Evolutionary conservation across 108 stramenopile species (phyloP), one percentile per base, ranked within the genome.

Genomic region (Mayamaea pseudoterrestris): DNA sequence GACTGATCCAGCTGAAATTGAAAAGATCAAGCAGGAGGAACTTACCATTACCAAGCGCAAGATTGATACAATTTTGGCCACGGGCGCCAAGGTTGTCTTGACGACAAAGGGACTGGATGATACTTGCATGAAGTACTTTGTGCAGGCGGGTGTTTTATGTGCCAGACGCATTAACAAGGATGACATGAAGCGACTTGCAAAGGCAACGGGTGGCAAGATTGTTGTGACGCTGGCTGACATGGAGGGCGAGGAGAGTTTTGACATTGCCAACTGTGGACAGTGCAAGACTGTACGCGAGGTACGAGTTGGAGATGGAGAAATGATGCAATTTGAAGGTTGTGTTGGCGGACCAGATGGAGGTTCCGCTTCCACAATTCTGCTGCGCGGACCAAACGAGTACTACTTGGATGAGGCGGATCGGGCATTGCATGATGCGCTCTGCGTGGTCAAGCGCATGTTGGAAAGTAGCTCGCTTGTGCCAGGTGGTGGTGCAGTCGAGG

Each of bases 71-170:
- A 97, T 99, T 57, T 60, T 99, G 27, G 67, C 90, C 35, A 69
- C 94, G 12, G 99, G 99, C 18, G 99, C 97, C 43, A 93, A 78
- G 42, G 97, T 99, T 21, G 82, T 99, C 12, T 66, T 99, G 35
- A 97, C 96, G 5, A 95, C 99, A 53, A 98, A 98, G 73, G 99
- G 96, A 41, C 94, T 99, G 48, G 99, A 99, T 56, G 99, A 99
- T 63, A 59, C 94, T 34, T 97, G 96, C 59, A 87, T 98, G 73
- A 99, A 99, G 66, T 99, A 99, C 73, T 98, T 99, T 75, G 97
- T 99, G 8, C 95, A 99, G 63, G 99, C 99, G 8, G 97, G 97
- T 12, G 81, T 77, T 37, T 77, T 95, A 23, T 95, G 93, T 32
- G 91, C 90, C 14, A 77, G 98, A 44, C 86, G 99, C 2, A 91